These are phyloP conservation scores for Leonotis leonurus DNA, from an alignment of 257 asterid species.

Conservation along the genomic window DNA sequence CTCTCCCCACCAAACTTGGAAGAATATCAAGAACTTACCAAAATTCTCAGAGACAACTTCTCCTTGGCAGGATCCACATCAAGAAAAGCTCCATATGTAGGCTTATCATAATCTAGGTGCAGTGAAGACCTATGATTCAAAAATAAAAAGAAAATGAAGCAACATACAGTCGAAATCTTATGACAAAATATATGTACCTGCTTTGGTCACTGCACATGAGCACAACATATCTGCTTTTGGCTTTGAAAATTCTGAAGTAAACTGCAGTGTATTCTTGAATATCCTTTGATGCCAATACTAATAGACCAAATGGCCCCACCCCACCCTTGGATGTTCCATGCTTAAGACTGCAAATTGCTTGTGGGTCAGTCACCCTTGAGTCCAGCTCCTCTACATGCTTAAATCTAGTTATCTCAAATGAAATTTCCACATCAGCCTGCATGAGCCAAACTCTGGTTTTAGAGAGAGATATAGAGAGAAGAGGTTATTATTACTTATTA, in stretches of 20 bases:
- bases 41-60: constrained; percentile 16
- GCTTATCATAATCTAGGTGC: constrained; percentile 17
- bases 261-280: constrained; percentile 24
- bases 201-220: constrained; percentile 28
- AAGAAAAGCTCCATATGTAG: constrained; percentile 19
- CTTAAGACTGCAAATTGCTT: constrained; percentile 8
- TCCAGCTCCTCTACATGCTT: constrained; percentile 15
- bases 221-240: constrained; percentile 8
- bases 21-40: constrained; percentile 12
- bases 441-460: not conserved
- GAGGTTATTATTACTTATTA: not conserved
- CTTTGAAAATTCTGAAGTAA: constrained; percentile 15
- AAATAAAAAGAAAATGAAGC: not conserved
- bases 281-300: constrained; percentile 21
- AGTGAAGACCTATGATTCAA: constrained; percentile 13
- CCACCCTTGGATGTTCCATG: constrained; percentile 4
- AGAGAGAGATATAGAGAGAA: not conserved
- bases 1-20: not conserved
- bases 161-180: not conserved
- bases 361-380: constrained; percentile 10
- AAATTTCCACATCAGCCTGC: constrained; percentile 23
- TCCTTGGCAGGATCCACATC: constrained; percentile 17
- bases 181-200: not conserved
- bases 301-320: constrained; percentile 16
- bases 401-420: constrained; percentile 16